Percentiles rank a stretch among this genome's conserved stretches.
Evolutionary conservation across 2,329 filamentous ascomycete genomes (phyloP).

Genomic region (Nemania serpens): DNA sequence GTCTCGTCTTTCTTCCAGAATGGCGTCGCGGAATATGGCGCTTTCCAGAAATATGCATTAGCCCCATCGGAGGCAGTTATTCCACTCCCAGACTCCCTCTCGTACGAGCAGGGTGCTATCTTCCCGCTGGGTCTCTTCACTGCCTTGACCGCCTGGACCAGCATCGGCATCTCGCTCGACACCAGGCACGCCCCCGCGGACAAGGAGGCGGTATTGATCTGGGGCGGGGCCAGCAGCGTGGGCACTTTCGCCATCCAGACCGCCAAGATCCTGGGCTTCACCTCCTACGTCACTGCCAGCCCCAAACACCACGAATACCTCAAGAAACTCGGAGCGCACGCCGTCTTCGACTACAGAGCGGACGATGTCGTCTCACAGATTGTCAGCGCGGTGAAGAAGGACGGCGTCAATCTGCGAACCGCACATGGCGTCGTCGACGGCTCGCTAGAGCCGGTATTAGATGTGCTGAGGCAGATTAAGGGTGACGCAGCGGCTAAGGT

Average conservation of each 20-base stretch:
- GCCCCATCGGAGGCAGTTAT: not conserved
- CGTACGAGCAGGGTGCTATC: not conserved
- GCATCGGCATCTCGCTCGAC: not conserved
- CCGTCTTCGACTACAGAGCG: not conserved
- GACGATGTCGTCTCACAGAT: not conserved
- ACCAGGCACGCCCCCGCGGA: not conserved
- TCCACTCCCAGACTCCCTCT: not conserved
- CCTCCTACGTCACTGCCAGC: not conserved
- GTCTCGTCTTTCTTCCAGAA: not conserved
- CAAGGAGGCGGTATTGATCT: constrained; percentile 2
- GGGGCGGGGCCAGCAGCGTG: constrained; percentile 3
- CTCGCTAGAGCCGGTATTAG: not conserved
- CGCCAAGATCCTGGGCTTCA: constrained; percentile 3
- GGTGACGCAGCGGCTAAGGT: not conserved
- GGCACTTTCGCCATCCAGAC: constrained; percentile 2
- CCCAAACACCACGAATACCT: not conserved
- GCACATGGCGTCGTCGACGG: not conserved
- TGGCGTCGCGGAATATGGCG: not conserved
- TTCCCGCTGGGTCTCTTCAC: not conserved
- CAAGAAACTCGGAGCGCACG: not conserved
- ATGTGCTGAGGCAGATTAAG: not conserved
- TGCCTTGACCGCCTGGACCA: not conserved
- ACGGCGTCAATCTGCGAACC: not conserved
- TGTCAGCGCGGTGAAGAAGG: not conserved
- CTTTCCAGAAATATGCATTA: not conserved